Evolutionary conservation across 2,329 filamentous ascomycete genomes (phyloP), one percentile per base, ranked within the genome.

Genomic region (Ceratocystis diversiconidia): DNA sequence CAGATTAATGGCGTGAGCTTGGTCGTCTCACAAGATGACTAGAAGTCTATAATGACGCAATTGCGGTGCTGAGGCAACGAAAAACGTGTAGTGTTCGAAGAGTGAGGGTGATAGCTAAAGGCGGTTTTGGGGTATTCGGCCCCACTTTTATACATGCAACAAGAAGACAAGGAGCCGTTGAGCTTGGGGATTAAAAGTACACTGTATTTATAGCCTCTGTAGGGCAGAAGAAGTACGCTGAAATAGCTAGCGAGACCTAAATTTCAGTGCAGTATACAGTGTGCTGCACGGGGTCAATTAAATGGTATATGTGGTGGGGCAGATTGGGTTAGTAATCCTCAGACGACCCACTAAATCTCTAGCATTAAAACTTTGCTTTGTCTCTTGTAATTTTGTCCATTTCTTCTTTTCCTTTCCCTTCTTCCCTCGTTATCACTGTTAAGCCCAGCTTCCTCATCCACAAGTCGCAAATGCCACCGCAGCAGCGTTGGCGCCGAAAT

Each of bases 361-460:
- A 36, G 55, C 48, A 36, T 67, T 63, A 67, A 67, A 67, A 67
- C 63, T 65, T 65, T 46, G 48, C 48, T 15, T 46, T 17, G 50
- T 60, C 43, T 59, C 19, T 25, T 52, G n/a, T 36, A 22, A 10
- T n/a, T 22, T 50, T 52, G 65, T 61, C 63, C 48, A 62, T 65
- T 66, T 69, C 69, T 68, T 66, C 64, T 66, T 68, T 62, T 46
- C 67, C 63, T 61, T n/a, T 52, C 67, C 61, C 52, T 57, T 63
- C 69, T 63, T 52, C 61, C 67, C 25, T 65, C 44, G 66, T 64
- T 68, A 64, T 60, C 60, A 25, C 48, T 43, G 22, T 62, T 22
- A 41, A 55, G 43, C 36, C 8, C 22, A 55, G 52, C 36, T 61
- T 36, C 52, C 48, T 59, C 36, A 15, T 41, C 50, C 32, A 57